Evolutionary conservation across 345 rosid genomes (phyloP).

Genomic region (Eucalyptus polyanthemos): DNA sequence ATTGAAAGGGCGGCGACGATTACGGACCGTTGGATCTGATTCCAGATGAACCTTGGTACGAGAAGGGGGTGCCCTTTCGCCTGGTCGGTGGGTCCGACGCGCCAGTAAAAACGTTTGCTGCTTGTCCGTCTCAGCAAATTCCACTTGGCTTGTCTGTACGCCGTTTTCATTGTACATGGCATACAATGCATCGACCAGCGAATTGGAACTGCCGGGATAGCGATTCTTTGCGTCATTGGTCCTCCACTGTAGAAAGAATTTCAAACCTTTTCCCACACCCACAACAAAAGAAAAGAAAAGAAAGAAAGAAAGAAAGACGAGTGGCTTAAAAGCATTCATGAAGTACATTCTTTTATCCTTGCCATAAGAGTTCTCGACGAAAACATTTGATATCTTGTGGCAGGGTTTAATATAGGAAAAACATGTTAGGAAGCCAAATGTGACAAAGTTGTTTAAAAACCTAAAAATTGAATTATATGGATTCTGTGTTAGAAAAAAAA

Average conservation of each 20-base stretch:
- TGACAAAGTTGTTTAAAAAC: neutral
- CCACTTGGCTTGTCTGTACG: neutral
- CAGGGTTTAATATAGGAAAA: neutral
- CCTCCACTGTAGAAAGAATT: neutral
- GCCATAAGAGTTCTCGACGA: neutral
- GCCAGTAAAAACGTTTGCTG: neutral
- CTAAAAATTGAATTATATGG: neutral
- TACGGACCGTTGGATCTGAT: neutral
- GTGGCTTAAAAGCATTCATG: neutral
- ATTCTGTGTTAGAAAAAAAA: too few relatives aligned
- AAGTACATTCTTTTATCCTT: too few relatives aligned
- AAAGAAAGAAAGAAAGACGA: too few relatives aligned
- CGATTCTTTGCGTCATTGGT: neutral
- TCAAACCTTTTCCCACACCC: too few relatives aligned
- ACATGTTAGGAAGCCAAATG: neutral
- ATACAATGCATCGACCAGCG: neutral
- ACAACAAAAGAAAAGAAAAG: too few relatives aligned
- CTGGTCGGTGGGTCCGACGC: neutral
- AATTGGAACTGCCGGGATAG: neutral
- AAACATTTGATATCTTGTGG: neutral
- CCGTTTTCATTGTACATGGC: too few relatives aligned
- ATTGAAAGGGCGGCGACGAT: neutral
- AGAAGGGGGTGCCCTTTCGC: neutral
- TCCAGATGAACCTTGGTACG: neutral
- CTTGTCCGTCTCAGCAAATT: neutral